Evolutionary conservation across 2,329 filamentous ascomycete species (phyloP).

Genomic region (Cadophora sp.): DNA sequence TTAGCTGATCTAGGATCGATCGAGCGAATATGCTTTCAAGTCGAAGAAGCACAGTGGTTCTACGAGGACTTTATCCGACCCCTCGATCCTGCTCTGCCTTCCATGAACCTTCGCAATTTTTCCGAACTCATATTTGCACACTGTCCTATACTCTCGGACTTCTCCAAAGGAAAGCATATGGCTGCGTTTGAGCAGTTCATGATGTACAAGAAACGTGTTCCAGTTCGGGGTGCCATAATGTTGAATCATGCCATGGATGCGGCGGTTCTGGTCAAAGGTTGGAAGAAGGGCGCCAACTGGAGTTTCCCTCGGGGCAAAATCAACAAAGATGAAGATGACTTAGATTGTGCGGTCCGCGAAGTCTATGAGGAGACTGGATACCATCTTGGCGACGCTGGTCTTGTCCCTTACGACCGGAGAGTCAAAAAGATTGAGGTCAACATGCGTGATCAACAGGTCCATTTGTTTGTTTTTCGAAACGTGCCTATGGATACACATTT

Average conservation of each 20-base stretch:
- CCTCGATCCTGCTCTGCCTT: constrained; percentile 82
- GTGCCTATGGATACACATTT: constrained; percentile 88
- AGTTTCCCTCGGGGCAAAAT: constrained; percentile 97
- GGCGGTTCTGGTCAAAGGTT: constrained; percentile 91
- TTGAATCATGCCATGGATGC: constrained; percentile 95
- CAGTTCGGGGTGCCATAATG: constrained; percentile 92
- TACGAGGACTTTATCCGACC: constrained; percentile 99
- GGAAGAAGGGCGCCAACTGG: constrained; percentile 97
- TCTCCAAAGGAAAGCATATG: constrained; percentile 78
- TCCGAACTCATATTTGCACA: constrained; percentile 92
- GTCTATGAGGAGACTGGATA: constrained; percentile 97
- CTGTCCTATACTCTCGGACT: constrained; percentile 85
- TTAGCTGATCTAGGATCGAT: constrained; percentile 88
- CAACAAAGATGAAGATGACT: constrained; percentile 93
- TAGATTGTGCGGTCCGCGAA: constrained; percentile 92
- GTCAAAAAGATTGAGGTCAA: constrained; percentile 87
- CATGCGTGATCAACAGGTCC: constrained; percentile 92
- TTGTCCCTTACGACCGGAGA: constrained; percentile 74
- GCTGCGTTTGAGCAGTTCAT: constrained; percentile 91
- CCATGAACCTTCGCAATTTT: constrained; percentile 84
- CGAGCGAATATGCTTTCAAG: constrained; percentile 95
- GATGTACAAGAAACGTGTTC: constrained; percentile 92
- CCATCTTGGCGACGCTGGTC: constrained; percentile 76
- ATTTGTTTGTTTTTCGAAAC: constrained; percentile 89
- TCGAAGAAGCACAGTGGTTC: constrained; percentile 99